Conservation (phyloP, 495 filamentous ascomycete genomes). For the Xylaria bambusicola region DNA sequence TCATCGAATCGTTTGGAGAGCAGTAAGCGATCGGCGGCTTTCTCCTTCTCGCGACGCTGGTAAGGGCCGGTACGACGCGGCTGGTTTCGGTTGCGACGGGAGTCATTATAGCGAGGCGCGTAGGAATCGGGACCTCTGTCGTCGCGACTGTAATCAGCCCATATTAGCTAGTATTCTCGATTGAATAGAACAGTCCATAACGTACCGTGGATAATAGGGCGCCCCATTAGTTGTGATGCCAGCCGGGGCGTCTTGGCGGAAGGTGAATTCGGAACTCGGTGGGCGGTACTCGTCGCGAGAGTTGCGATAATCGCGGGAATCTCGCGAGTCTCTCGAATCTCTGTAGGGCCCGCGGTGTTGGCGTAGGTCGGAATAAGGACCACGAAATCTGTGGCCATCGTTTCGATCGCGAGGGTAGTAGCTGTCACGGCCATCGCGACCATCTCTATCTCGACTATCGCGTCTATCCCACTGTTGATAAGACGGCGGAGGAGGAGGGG, state of each 20-base stretch:
- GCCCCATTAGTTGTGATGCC: constrained; percentile 34
- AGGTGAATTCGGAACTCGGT: constrained; percentile 50
- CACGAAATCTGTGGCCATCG: constrained; percentile 23
- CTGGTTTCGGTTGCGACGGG: constrained; percentile 21
- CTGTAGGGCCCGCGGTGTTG: neutral
- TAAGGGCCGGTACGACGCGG: constrained; percentile 20
- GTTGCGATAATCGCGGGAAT: neutral
- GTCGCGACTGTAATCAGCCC: constrained; percentile 13
- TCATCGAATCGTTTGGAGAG: constrained; percentile 36
- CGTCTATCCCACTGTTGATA: constrained; percentile 24
- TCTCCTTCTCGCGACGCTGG: constrained; percentile 11
- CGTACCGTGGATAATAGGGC: constrained; percentile 23
- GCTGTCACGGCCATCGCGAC: neutral
- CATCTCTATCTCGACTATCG: constrained; percentile 6
- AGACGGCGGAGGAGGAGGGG: constrained; percentile 16
- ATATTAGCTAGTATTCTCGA: constrained; percentile 9
- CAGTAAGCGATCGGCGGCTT: constrained; percentile 43
- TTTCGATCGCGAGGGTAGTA: constrained; percentile 9
- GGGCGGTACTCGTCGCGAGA: constrained; percentile 22
- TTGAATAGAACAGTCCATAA: constrained; percentile 23
- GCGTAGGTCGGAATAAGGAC: constrained; percentile 23
- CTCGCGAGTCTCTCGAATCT: constrained; percentile 9
- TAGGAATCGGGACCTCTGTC: constrained; percentile 10
- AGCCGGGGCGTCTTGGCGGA: constrained; percentile 43
- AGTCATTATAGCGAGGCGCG: constrained; percentile 19